Base-by-base conservation (phyloP, 768 basidiomycete species). In the Amanita fuliginea region DNA sequence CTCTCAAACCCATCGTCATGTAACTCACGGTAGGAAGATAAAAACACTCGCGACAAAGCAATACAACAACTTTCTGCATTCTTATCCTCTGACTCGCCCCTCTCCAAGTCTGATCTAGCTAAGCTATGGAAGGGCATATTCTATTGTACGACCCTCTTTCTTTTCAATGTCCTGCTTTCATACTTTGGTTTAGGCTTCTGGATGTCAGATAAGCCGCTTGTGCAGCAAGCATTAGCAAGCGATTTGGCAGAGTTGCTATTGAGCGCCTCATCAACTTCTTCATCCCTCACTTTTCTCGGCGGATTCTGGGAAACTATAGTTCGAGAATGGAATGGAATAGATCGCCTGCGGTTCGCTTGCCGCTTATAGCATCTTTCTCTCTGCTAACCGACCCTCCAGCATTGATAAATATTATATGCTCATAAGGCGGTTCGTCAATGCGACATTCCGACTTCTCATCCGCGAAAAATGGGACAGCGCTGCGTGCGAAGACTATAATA, bases 401-500 rank as follows among this genome's bases (percentile, higher is more conserved):
- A 81, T 97, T 63, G 95, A 99, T 74, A 99, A 99, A 64, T 98
- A 89, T 64, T 94, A 95, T 62, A 83, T 97, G 81, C 83, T 99
- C 41, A 80, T 97, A 51, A 77, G 95, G 51, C 76, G 85, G 55
- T 97, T 91, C 59, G 73, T 88, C 47, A 87, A 93, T 58, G 89
- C 84, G 1, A 78, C 85, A 1, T 94, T 98, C 64, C 71, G 84
- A 30, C 74, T 96, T 16, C 73, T 98, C 21, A 73, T 82, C 33
- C 75, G 83, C 40, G 63, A 66, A 18, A 69, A 75, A 41, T 99
- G 94, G 94, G 76, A 82, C 6, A 55, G 62, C 21, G 56, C 63
- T 6, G 62, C 68, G 4, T 75, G 83, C 45, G 59, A 68, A 7
- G 75, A 79, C 39, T 87, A 89, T 61, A 86, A 81, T 53, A 65